These are phyloP conservation scores for Ananas comosus DNA, from an alignment of 176 grass and related monocot genomes.

Conservation along the genomic window DNA sequence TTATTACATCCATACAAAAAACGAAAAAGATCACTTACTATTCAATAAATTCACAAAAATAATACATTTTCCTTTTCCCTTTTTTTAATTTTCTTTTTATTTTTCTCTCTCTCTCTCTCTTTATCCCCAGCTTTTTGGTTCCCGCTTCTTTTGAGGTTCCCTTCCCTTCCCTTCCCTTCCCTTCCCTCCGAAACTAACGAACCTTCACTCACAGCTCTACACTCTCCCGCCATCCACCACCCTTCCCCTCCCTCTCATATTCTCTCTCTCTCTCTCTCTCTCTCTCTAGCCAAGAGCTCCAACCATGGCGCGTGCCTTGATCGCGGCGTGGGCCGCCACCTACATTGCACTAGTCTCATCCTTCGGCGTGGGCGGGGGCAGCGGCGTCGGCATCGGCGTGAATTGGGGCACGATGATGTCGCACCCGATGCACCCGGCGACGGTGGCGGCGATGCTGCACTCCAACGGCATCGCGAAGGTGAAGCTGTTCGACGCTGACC, in stretches of 20 bases:
- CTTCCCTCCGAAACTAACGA: neutral
- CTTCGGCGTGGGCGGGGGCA: neutral
- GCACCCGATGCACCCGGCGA: constrained; percentile 59
- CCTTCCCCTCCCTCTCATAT: neutral
- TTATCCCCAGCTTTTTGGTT: neutral
- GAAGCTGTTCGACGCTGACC: constrained; percentile 87
- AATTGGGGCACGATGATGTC: constrained; percentile 93
- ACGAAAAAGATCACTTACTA: too few relatives aligned
- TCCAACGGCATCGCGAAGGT: constrained; percentile 53
- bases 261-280: too few relatives aligned
- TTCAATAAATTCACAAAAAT: too few relatives aligned
- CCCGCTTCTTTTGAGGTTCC: neutral
- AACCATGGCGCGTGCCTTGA: neutral
- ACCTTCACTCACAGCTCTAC: neutral
- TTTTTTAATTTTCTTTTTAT: too few relatives aligned
- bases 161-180: too few relatives aligned
- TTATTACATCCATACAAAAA: too few relatives aligned
- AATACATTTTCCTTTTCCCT: too few relatives aligned
- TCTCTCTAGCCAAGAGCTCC: too few relatives aligned
- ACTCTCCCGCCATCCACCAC: neutral
- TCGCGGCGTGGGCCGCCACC: neutral
- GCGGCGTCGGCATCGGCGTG: constrained; percentile 30
- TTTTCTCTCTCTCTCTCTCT: too few relatives aligned
- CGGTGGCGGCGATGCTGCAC: constrained; percentile 42
- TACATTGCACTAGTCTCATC: neutral